These are phyloP conservation scores for Neonectria punicea DNA, from an alignment of 2,329 filamentous ascomycete species.

Conservation along the genomic window DNA sequence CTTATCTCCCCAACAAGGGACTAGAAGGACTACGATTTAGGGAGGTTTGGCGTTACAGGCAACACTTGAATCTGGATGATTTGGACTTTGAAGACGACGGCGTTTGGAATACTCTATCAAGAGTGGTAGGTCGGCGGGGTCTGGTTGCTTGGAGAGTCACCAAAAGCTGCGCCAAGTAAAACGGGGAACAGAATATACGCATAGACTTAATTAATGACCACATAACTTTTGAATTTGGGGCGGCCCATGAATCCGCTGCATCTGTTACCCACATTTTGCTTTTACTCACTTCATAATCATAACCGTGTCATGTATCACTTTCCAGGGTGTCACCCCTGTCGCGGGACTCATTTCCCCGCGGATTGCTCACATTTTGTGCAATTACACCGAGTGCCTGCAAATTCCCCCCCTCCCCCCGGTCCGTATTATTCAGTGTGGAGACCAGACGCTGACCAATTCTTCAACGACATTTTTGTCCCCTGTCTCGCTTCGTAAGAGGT, in stretches of 20 bases:
- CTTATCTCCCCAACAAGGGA: constrained; percentile 68
- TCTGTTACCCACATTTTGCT: constrained; percentile 6
- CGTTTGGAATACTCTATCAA: constrained; percentile 74
- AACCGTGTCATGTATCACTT: neutral
- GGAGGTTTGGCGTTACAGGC: constrained; percentile 74
- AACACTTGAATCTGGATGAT: constrained; percentile 82
- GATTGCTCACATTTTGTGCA: constrained; percentile 12
- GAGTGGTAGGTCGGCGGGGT: constrained; percentile 73
- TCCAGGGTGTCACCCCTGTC: constrained; percentile 9
- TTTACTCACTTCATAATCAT: neutral
- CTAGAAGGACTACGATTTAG: constrained; percentile 70
- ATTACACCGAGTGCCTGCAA: constrained; percentile 5
- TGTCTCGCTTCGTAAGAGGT: neutral
- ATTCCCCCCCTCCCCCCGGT: too few species aligned
- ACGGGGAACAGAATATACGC: constrained; percentile 16
- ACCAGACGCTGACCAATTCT: neutral
- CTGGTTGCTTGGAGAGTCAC: constrained; percentile 72
- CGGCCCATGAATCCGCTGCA: constrained; percentile 20
- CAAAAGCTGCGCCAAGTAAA: constrained; percentile 62
- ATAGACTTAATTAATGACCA: constrained; percentile 35
- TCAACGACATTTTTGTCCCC: neutral
- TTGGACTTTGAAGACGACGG: constrained; percentile 83
- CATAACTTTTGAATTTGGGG: constrained; percentile 23
- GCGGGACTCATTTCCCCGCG: constrained; percentile 21
- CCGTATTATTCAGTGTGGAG: neutral